A percentile compares a stretch with the other conserved stretches of the same genome.
phyloP scores from a whole-genome alignment of 2,329 filamentous ascomycete genomes.

The Penicillium decumbens region DNA sequence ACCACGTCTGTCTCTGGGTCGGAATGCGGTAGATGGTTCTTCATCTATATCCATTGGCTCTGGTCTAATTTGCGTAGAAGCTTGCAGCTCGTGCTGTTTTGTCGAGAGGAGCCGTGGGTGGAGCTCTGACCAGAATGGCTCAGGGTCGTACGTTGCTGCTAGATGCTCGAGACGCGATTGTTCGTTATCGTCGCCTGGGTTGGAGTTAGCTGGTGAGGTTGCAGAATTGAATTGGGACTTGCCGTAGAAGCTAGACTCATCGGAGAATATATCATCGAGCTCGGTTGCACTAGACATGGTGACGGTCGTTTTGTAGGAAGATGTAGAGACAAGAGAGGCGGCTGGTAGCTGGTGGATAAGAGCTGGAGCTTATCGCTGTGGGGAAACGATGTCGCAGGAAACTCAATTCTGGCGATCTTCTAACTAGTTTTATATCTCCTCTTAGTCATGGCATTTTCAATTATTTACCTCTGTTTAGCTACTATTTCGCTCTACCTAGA shows the following conservation, averaged over 20 bases:
- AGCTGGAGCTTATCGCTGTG: slow-evolving; percentile 3
- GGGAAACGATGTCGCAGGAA: neutral
- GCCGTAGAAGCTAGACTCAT: slow-evolving; percentile 47
- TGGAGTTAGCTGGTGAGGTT: neutral
- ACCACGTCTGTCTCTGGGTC: slow-evolving; percentile 13
- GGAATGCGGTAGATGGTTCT: neutral
- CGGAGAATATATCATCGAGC: slow-evolving; percentile 34
- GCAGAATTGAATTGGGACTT: neutral
- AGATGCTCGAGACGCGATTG: slow-evolving; percentile 48
- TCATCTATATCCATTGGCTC: slow-evolving; percentile 1
- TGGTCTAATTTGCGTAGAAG: neutral
- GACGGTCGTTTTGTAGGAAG: neutral
- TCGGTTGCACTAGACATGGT: slow-evolving; percentile 1
- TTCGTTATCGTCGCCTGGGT: slow-evolving; percentile 54
- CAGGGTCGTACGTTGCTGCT: slow-evolving; percentile 49
- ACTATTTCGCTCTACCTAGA: no score
- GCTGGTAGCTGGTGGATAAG: slow-evolving; percentile 1
- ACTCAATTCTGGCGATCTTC: no score
- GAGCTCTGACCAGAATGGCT: slow-evolving; percentile 47
- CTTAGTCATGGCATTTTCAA: no score
- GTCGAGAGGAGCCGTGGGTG: slow-evolving; percentile 32
- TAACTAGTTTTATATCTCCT: no score
- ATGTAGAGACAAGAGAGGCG: neutral
- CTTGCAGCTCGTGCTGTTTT: slow-evolving; percentile 23
- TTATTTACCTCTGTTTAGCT: no score